Percentiles rank a stretch among this genome's conserved stretches.
These are phyloP conservation scores for Microsporum ferrugineum DNA, from an alignment of 2,329 filamentous ascomycete genomes.

Conservation along the genomic window DNA sequence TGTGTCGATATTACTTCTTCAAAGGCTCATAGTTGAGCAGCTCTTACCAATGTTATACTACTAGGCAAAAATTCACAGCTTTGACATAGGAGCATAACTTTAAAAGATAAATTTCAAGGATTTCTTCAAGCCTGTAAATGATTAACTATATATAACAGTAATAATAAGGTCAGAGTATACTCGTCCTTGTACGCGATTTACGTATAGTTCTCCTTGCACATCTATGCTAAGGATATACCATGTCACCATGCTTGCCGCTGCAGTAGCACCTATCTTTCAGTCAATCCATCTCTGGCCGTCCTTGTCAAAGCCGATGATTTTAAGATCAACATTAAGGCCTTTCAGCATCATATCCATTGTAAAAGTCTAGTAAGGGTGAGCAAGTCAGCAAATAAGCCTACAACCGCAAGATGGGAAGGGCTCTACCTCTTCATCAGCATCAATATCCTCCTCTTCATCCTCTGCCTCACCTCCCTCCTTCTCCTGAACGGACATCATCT, in stretches of 20 bases:
- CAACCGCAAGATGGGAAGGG: neutral
- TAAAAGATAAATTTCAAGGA: neutral
- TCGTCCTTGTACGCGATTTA: no score
- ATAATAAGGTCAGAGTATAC: no score
- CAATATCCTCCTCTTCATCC: slow-evolving; percentile 20
- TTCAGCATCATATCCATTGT: slow-evolving; percentile 61
- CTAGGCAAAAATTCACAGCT: no score
- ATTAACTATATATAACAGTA: neutral
- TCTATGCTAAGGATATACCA: no score
- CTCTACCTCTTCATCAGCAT: slow-evolving; percentile 28
- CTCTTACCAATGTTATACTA: no score
- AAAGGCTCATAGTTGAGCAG: no score
- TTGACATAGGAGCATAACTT: neutral
- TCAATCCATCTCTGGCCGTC: slow-evolving; percentile 47
- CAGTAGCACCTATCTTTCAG: slow-evolving; percentile 16
- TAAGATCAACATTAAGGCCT: slow-evolving; percentile 51
- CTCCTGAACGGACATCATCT: slow-evolving; percentile 18
- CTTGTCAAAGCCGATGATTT: slow-evolving; percentile 53
- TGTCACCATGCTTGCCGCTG: neutral
- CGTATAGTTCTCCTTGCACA: neutral
- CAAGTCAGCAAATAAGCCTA: slow-evolving; percentile 10
- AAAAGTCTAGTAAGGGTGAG: slow-evolving; percentile 40
- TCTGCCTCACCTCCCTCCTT: slow-evolving; percentile 23
- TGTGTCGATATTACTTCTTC: no score
- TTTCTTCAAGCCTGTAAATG: neutral